These are phyloP conservation scores for Podaxis sp. DNA, from an alignment of 768 basidiomycete species.

Conservation along the genomic window DNA sequence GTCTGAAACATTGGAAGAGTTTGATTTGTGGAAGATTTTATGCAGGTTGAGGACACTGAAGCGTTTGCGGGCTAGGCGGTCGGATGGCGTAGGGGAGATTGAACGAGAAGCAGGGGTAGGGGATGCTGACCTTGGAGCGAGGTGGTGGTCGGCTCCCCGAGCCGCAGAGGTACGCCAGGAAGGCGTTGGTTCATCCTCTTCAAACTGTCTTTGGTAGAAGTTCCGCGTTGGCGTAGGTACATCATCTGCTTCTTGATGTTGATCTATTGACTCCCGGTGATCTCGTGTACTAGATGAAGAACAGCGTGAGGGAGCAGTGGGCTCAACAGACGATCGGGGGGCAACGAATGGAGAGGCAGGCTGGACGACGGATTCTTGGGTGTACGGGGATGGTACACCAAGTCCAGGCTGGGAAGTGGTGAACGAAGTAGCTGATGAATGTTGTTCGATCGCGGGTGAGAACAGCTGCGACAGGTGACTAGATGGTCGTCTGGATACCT, in stretches of 20 bases:
- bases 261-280: neutral
- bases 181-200: constrained; percentile 3
- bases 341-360: neutral
- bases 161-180: neutral
- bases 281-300: constrained; percentile 8
- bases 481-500: constrained; percentile 37
- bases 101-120: constrained; percentile 24
- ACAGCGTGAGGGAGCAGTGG: neutral
- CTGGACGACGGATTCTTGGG: neutral
- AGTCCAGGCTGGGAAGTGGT: constrained; percentile 17
- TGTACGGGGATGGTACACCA: constrained; percentile 1
- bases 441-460: constrained; percentile 24
- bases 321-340: neutral
- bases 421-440: constrained; percentile 27
- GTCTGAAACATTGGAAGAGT: constrained; percentile 2
- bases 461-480: constrained; percentile 39
- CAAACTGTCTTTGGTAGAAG: neutral
- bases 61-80: constrained; percentile 27
- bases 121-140: constrained; percentile 11
- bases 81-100: constrained; percentile 33
- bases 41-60: constrained; percentile 40
- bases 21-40: constrained; percentile 31
- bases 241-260: neutral
- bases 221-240: neutral
- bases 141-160: neutral